Base-by-base conservation (phyloP, 208 protist genomes). In the Spongospora subterranea region DNA sequence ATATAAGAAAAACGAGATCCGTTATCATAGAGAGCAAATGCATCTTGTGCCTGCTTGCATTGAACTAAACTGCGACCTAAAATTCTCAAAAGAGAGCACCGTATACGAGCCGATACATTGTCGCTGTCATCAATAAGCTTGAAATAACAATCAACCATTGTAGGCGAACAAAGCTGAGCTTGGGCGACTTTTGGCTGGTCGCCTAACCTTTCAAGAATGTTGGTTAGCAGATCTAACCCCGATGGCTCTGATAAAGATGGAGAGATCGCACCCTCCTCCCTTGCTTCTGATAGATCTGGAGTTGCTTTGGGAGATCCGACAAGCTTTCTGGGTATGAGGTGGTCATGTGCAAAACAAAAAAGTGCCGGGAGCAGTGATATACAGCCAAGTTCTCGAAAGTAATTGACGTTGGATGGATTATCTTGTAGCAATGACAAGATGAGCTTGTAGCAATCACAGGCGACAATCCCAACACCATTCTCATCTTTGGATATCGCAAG, bases 401-500 rank as follows among this genome's bases (percentile, higher is more conserved):
- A 82, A 6, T 82, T 82, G 17, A 82, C 71, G 71, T 82, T 82
- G 71, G 71, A 82, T 20, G 6, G 17, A 35, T 6, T 82, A 13
- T 35, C 71, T 35, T 43, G 71, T 40, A 82, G n/a, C 35, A 82
- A 43, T 35, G n/a, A 35, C 6, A 35, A 6, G 35, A 82, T 82
- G 6, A 82, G 40, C n/a, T 13, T 82, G 71, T 82, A 82, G 71
- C 71, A 82, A 43, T 82, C 71, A 82, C 40, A 35, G 71, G 71
- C 71, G n/a, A 82, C 71, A 43, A 82, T 35, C 13, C 71, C 71
- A 82, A 17, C 6, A n/a, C 71, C 71, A 35, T n/a, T n/a, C 40
- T 82, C 71, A 43, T 82, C 71, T 39, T 6, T 82, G 71, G 71
- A 6, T 6, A 82, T 82, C 13, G 6, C 71, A 39, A 82, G 71